These are phyloP conservation scores for Echeveria elegans DNA, from an alignment of 164 flowering plant species.

Conservation along the genomic window DNA sequence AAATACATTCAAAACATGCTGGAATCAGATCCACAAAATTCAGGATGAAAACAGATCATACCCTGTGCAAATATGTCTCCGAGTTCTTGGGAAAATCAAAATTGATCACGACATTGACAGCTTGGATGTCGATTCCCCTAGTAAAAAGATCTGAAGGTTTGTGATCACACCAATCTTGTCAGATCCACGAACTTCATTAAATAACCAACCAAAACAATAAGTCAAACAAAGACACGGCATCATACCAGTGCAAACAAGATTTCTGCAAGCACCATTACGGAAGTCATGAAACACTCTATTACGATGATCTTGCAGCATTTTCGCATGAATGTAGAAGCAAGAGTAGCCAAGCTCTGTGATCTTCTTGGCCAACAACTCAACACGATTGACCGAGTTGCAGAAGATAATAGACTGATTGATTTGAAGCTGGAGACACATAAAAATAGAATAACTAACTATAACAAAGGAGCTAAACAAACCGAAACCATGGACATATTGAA, in stretches of 20 bases:
- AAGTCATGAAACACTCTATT: constrained; percentile 98
- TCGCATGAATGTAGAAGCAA: constrained; percentile 97
- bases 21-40: background rate
- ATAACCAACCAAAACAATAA: background rate
- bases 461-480: background rate
- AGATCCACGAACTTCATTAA: background rate
- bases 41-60: constrained; percentile 18
- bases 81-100: constrained; percentile 96
- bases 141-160: constrained; percentile 77
- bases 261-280: constrained; percentile 98
- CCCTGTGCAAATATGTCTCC: constrained; percentile 96
- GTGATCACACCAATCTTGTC: background rate
- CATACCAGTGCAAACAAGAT: constrained; percentile 97
- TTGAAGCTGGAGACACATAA: constrained; percentile 67
- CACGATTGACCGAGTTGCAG: constrained; percentile 97
- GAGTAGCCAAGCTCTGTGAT: constrained; percentile 98
- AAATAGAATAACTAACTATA: constrained; percentile 6
- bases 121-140: constrained; percentile 97
- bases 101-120: constrained; percentile 98
- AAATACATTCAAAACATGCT: constrained; percentile 6
- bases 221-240: background rate
- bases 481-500: background rate
- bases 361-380: constrained; percentile 92
- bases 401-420: constrained; percentile 96
- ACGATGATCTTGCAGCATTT: constrained; percentile 98